Evolutionary conservation across 179 eudicot genomes (phyloP), one percentile per base, ranked within the genome.

Genomic region (Heliamphora ciliata): DNA sequence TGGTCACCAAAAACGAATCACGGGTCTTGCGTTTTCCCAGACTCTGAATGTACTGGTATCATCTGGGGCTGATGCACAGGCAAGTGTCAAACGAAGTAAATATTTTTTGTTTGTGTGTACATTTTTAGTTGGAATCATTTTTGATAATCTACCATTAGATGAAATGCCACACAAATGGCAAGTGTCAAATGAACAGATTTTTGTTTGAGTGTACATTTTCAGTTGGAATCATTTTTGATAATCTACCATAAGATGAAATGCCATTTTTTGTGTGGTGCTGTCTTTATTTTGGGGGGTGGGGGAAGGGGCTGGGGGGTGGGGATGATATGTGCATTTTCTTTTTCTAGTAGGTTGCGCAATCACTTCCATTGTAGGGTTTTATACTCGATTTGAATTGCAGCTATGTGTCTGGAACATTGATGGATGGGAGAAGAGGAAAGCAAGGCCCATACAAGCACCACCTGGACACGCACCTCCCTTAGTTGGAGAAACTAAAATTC

Each of bases 1-100:
- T 83, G 92, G 91, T 67, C 92, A 90, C 84, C 92, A 90, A 81
- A 90, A 88, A 76, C 80, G 76, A 70, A 88, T 90, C 72, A 87
- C 92, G 14, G 92, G 92, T 46, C 88, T 90, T 71, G 91, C 92
- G 17, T 90, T 90, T 84, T 90, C 92, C 7, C 88, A 84, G 82
- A 82, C 81, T 59, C 76, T 85, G 82, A 85, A 90, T 83, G 79
- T 87, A 40, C 82, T 90, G 83, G 90, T 90, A 17, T 90, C 92
- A 48, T 87, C 92, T 18, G 92, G 91, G 17, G 91, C 92, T 80
- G 92, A 90, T 87, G 90, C 92, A 4, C 92, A 90, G 89, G 92
- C 77, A 88, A 69, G 86, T 82, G 17, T 4, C 56, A 46, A 31
- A 31, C 40, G 40, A 31, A 31, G 40, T 31, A 31, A 31, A 31